A percentile compares a stretch with the other conserved stretches of the same genome.
Evolutionary conservation across 305 asterid species (phyloP).

Genomic region (Fraxinus floribunda): DNA sequence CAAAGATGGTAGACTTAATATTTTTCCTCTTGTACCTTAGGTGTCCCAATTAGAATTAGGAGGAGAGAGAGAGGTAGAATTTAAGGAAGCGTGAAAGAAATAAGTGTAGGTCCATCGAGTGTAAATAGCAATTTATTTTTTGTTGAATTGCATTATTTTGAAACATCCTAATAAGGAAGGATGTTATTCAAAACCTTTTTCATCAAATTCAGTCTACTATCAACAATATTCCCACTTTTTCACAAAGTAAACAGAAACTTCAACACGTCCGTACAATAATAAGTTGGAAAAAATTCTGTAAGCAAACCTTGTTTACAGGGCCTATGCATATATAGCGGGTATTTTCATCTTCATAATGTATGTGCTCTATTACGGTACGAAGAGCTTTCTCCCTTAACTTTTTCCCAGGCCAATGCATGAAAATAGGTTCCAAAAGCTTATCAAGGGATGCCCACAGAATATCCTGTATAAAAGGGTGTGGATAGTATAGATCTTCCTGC

Average conservation of each 20-base stretch:
- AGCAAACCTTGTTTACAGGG: slow-evolving; percentile 90
- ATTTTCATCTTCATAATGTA: slow-evolving; percentile 98
- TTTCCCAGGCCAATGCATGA: slow-evolving; percentile 95
- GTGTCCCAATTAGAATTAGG: not conserved
- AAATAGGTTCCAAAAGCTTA: slow-evolving; percentile 78
- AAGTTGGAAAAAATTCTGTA: not conserved
- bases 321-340: slow-evolving; percentile 96
- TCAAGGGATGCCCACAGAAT: slow-evolving; percentile 89
- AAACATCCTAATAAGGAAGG: not conserved
- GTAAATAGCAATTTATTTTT: not conserved
- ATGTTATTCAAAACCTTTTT: not conserved
- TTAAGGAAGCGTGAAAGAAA: not conserved
- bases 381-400: slow-evolving; percentile 83
- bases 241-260: not conserved
- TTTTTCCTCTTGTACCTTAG: not conserved
- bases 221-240: slow-evolving; percentile 4
- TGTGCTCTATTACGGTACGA: slow-evolving; percentile 73
- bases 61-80: not conserved
- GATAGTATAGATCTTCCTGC: slow-evolving; percentile 99
- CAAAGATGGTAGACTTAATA: not conserved
- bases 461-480: slow-evolving; percentile 91
- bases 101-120: not conserved
- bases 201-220: not conserved
- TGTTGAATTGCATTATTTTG: not conserved
- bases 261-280: not conserved